Percentiles rank a stretch among this genome's conserved stretches.
Evolutionary conservation across 495 filamentous ascomycete species (phyloP).

Genomic region (Penicillium fimorum): DNA sequence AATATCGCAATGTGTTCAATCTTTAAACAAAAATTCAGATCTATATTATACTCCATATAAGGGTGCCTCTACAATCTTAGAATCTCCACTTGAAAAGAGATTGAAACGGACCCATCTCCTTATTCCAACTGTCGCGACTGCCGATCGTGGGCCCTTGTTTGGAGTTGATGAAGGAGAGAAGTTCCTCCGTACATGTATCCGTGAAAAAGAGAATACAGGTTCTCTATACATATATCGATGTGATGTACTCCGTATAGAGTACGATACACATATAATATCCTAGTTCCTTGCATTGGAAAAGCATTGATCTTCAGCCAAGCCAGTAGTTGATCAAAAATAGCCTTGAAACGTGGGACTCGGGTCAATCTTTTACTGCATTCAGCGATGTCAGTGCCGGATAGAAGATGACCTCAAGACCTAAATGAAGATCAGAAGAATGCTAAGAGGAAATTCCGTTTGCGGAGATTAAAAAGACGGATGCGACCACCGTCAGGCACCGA

Average conservation of each 20-base stretch:
- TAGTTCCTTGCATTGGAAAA: background rate
- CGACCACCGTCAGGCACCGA: background rate
- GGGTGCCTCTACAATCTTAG: background rate
- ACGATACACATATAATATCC: no score
- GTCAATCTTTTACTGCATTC: conserved; percentile 1
- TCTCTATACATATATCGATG: background rate
- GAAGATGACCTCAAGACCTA: background rate
- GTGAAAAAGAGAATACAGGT: background rate
- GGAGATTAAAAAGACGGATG: background rate
- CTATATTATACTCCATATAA: background rate
- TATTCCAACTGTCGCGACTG: background rate
- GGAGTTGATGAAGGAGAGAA: background rate
- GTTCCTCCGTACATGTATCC: no score
- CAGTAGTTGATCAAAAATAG: background rate
- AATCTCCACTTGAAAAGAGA: background rate
- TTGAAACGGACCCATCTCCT: background rate
- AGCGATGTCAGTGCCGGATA: background rate
- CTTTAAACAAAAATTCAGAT: no score
- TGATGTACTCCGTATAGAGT: no score
- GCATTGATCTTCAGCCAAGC: background rate
- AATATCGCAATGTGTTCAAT: no score
- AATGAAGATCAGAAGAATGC: no score
- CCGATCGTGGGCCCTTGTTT: conserved; percentile 8
- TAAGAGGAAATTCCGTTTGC: background rate
- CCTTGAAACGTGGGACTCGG: background rate